phyloP scores from a whole-genome alignment of 345 rosid genomes.

The Sisymbrium altissimum region DNA sequence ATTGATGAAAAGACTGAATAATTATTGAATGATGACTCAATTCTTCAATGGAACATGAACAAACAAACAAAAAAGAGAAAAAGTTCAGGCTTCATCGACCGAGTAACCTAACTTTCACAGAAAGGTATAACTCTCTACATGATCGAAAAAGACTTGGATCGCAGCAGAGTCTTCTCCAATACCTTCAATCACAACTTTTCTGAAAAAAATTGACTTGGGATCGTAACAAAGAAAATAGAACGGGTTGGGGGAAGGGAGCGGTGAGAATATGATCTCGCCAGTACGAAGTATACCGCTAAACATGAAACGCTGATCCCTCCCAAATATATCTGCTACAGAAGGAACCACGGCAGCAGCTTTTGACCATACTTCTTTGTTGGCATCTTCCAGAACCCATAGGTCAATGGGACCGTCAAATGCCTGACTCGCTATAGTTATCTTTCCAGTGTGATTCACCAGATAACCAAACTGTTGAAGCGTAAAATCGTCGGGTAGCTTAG shows the following conservation, averaged over 20 bases:
- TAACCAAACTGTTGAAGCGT: not conserved
- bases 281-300: not conserved
- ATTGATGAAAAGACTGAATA: too few relatives aligned
- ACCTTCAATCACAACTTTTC: not conserved
- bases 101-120: not conserved
- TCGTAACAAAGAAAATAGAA: not conserved
- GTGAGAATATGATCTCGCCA: not conserved
- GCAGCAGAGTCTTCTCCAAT: not conserved
- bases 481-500: not conserved
- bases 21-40: too few relatives aligned
- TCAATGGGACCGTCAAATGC: not conserved
- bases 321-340: not conserved
- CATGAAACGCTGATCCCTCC: too few relatives aligned
- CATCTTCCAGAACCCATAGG: constrained; percentile 4
- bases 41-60: too few relatives aligned
- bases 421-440: not conserved
- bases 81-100: too few relatives aligned
- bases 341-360: not conserved
- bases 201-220: not conserved
- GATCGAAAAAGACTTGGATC: not conserved
- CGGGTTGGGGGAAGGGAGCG: too few relatives aligned
- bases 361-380: not conserved
- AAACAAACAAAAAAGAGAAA: too few relatives aligned
- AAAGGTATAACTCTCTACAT: not conserved
- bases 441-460: not conserved